A percentile compares a stretch with the other conserved stretches of the same genome.
These are phyloP conservation scores for Conringia planisiliqua DNA, from an alignment of 345 rosid genomes.

Conservation along the genomic window DNA sequence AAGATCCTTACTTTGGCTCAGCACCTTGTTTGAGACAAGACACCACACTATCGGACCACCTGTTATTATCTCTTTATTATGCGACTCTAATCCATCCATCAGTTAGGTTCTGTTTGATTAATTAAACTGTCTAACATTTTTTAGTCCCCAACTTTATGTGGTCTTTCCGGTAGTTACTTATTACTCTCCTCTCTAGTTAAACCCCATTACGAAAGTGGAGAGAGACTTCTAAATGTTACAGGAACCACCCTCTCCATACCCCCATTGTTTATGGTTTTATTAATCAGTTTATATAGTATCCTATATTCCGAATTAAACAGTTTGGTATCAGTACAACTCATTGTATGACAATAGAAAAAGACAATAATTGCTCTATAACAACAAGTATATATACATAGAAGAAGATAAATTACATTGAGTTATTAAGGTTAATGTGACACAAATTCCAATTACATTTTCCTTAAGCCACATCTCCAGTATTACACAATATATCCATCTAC, in stretches of 20 bases:
- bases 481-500: constrained; percentile 22
- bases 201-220: neutral
- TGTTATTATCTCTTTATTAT: neutral
- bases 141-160: neutral
- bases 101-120: neutral
- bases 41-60: neutral
- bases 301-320: neutral
- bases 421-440: constrained; percentile 1
- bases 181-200: neutral
- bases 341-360: neutral
- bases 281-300: neutral
- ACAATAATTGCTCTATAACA: neutral
- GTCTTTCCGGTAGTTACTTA: neutral
- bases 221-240: neutral
- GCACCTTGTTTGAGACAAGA: constrained; percentile 55
- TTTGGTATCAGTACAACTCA: neutral
- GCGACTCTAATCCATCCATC: neutral
- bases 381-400: neutral
- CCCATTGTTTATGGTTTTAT: neutral
- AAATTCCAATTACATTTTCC: constrained; percentile 18
- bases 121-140: neutral
- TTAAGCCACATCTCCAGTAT: constrained; percentile 15
- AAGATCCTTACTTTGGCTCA: constrained; percentile 74
- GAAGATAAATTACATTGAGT: neutral
- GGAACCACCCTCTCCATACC: neutral